phyloP scores from a whole-genome alignment of 768 basidiomycete genomes.

The Ramaria rubella region DNA sequence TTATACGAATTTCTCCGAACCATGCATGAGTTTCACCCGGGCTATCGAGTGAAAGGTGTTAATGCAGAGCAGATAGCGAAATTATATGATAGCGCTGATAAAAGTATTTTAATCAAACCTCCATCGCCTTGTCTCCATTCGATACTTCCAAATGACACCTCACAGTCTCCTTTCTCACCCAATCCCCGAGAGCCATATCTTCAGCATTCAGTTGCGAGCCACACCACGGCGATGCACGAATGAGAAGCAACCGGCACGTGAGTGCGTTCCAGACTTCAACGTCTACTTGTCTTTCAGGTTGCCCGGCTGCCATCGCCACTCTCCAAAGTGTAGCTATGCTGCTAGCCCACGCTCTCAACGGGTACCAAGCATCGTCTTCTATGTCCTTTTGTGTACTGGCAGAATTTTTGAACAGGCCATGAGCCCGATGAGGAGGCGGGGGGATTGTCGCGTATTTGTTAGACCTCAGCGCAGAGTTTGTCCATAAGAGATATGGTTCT shows the following conservation, averaged over 20 bases:
- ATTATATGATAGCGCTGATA: too few relatives aligned
- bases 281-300: conserved; percentile 14
- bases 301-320: conserved; percentile 35
- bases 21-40: too few relatives aligned
- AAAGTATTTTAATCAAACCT: too few relatives aligned
- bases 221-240: conserved; percentile 32
- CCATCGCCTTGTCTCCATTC: too few relatives aligned
- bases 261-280: conserved; percentile 43
- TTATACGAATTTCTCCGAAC: too few relatives aligned
- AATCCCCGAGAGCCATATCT: conserved; percentile 37
- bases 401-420: conserved; percentile 31
- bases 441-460: not conserved
- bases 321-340: conserved; percentile 54
- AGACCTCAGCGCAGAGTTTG: not conserved
- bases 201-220: conserved; percentile 32
- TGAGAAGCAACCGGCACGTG: conserved; percentile 48
- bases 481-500: conserved; percentile 10
- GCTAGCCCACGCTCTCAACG: conserved; percentile 38
- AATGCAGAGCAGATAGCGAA: too few relatives aligned
- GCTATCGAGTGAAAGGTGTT: too few relatives aligned
- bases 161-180: conserved; percentile 42
- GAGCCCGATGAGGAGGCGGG: conserved; percentile 29
- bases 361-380: conserved; percentile 22
- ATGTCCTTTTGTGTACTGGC: not conserved
- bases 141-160: conserved; percentile 13